Evolutionary conservation across 2,329 filamentous ascomycete genomes (phyloP).

Genomic region (Diaporthe sp.): DNA sequence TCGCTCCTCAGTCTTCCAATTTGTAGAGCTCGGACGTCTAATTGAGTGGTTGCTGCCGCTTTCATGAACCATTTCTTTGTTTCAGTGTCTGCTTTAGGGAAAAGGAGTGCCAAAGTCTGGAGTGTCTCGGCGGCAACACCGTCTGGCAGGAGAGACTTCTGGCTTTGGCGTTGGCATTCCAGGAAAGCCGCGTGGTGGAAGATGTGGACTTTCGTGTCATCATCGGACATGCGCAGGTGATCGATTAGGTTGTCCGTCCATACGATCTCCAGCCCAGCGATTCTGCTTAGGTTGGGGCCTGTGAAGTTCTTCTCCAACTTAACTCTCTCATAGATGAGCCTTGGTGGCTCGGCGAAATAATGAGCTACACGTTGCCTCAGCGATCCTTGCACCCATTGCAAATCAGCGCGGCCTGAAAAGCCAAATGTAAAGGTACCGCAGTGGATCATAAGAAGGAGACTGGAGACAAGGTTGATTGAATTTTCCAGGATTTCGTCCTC

Average conservation of each 20-base stretch:
- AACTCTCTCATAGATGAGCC: constrained; percentile 27
- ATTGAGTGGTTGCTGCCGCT: constrained; percentile 42
- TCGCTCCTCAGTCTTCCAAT: constrained; percentile 49
- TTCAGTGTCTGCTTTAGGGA: constrained; percentile 47
- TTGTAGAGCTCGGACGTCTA: constrained; percentile 46
- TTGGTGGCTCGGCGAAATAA: not conserved
- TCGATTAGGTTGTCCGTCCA: constrained; percentile 56
- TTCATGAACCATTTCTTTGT: constrained; percentile 29
- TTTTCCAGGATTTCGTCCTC: constrained; percentile 22
- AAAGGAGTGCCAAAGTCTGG: constrained; percentile 51
- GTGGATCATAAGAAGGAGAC: constrained; percentile 22
- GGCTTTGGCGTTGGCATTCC: constrained; percentile 43
- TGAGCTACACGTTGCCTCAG: not conserved
- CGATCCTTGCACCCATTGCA: not conserved
- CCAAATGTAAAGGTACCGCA: constrained; percentile 1
- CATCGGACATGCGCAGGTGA: constrained; percentile 54
- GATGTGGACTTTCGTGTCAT: constrained; percentile 53
- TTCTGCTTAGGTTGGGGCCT: constrained; percentile 43
- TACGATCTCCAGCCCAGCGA: constrained; percentile 52
- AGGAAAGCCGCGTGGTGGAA: constrained; percentile 57
- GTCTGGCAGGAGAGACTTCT: constrained; percentile 45
- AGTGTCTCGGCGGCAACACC: constrained; percentile 52
- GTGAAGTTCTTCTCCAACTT: constrained; percentile 44
- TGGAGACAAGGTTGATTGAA: not conserved
- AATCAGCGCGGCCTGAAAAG: constrained; percentile 19